Evolutionary conservation across 768 basidiomycete species (phyloP).

Genomic region (Boletus sensibilis): DNA sequence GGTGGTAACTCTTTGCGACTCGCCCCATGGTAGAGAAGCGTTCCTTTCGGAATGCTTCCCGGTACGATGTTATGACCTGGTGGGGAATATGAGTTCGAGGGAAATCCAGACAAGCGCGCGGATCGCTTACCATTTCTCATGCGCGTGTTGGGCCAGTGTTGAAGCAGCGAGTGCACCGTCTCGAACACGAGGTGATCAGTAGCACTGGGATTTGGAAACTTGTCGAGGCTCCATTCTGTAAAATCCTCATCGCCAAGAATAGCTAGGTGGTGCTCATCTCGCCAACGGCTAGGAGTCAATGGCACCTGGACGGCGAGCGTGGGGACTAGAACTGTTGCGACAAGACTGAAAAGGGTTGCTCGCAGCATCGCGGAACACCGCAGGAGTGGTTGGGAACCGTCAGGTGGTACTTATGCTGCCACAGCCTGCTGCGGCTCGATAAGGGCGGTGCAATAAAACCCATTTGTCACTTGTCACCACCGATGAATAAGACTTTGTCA

Average conservation of each 20-base stretch:
- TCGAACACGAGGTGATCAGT: conserved; percentile 29
- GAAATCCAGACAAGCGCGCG: conserved; percentile 11
- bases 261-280: background rate
- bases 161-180: conserved; percentile 32
- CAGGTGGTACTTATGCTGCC: background rate
- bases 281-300: background rate
- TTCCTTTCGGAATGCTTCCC: conserved; percentile 35
- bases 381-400: background rate
- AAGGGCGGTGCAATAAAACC: too few relatives aligned
- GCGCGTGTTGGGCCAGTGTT: conserved; percentile 47
- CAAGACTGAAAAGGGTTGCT: background rate
- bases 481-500: too few relatives aligned
- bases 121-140: conserved; percentile 41
- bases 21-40: conserved; percentile 37
- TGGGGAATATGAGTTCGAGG: conserved; percentile 12
- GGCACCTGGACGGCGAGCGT: conserved; percentile 8
- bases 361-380: background rate
- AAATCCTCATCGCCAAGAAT: background rate
- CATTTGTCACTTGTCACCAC: too few relatives aligned
- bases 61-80: conserved; percentile 30
- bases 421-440: too few relatives aligned
- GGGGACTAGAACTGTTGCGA: background rate
- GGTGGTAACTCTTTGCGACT: conserved; percentile 22
- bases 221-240: conserved; percentile 25
- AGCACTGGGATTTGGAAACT: conserved; percentile 21